Evolutionary conservation across 2,329 filamentous ascomycete species (phyloP).

Genomic region (Pseudogymnoascus sp.): DNA sequence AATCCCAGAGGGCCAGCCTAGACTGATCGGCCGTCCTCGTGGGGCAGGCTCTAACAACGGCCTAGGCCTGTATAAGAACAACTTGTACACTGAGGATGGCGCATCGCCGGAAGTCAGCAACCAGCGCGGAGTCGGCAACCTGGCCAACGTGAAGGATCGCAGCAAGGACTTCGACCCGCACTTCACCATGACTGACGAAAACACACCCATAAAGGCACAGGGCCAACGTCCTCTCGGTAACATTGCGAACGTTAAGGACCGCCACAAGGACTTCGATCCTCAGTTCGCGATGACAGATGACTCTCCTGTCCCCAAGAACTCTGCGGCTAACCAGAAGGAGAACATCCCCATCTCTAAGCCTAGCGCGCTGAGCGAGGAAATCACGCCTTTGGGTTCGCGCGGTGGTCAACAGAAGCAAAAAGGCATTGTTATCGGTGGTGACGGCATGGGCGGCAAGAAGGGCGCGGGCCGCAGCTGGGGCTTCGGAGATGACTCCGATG

Average conservation of each 20-base stretch:
- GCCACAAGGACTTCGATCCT: conserved; percentile 62
- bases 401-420: conserved; percentile 13
- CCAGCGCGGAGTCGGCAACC: conserved; percentile 48
- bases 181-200: conserved; percentile 64
- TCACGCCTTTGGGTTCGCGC: conserved; percentile 19
- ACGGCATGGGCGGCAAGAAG: conserved; percentile 59
- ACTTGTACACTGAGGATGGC: conserved; percentile 56
- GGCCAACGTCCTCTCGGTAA: conserved; percentile 14
- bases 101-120: conserved; percentile 17
- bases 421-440: conserved; percentile 45
- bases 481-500: conserved; percentile 45
- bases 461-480: conserved; percentile 48
- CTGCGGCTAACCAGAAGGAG: conserved; percentile 38
- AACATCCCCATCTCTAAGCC: conserved; percentile 22
- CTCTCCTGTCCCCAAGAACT: conserved; percentile 34
- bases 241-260: conserved; percentile 62
- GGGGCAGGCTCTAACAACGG: conserved; percentile 59
- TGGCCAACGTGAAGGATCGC: conserved; percentile 66
- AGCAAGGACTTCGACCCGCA: conserved; percentile 71
- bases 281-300: conserved; percentile 59
- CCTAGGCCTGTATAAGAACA: conserved; percentile 68
- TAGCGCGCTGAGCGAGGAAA: conserved; percentile 23
- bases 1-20: conserved; percentile 45
- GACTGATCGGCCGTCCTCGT: conserved; percentile 39
- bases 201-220: conserved; percentile 40